phyloP scores from a whole-genome alignment of 768 basidiomycete genomes.

The Porpolomopsis calyptriformis region DNA sequence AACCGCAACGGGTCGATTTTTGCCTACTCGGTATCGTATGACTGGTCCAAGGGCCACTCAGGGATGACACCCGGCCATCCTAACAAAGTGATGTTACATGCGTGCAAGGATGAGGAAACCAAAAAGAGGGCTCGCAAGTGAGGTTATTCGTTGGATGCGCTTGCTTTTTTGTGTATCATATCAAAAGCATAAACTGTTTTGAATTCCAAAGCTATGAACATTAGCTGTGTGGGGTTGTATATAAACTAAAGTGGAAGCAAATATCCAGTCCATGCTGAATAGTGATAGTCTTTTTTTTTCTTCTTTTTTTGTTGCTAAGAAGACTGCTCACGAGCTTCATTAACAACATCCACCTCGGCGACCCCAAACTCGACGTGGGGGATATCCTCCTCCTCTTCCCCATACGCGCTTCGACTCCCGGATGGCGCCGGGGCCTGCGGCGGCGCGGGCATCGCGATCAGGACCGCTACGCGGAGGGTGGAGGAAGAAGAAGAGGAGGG shows the following conservation, averaged over 20 bases:
- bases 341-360: constrained; percentile 11
- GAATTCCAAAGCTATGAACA: too few species aligned
- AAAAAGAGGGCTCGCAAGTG: constrained; percentile 36
- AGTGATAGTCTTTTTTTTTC: too few species aligned
- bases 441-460: constrained; percentile 34
- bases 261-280: too few species aligned
- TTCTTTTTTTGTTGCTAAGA: too few species aligned
- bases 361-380: constrained; percentile 21
- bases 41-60: constrained; percentile 87
- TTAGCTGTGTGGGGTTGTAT: too few species aligned
- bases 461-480: constrained; percentile 27
- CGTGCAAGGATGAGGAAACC: constrained; percentile 81
- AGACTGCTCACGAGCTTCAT: neutral
- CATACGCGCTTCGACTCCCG: constrained; percentile 1
- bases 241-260: too few species aligned
- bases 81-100: constrained; percentile 78
- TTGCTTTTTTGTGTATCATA: too few species aligned
- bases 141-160: neutral
- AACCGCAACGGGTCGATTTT: constrained; percentile 84
- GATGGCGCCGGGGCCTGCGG: neutral
- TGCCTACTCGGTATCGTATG: constrained; percentile 86
- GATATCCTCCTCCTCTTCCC: constrained; percentile 15
- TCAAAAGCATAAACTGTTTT: too few species aligned
- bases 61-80: constrained; percentile 64
- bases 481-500: neutral